These are phyloP conservation scores for Neopestalotiopsis sp. DNA, from an alignment of 2,329 filamentous ascomycete genomes.

Conservation along the genomic window DNA sequence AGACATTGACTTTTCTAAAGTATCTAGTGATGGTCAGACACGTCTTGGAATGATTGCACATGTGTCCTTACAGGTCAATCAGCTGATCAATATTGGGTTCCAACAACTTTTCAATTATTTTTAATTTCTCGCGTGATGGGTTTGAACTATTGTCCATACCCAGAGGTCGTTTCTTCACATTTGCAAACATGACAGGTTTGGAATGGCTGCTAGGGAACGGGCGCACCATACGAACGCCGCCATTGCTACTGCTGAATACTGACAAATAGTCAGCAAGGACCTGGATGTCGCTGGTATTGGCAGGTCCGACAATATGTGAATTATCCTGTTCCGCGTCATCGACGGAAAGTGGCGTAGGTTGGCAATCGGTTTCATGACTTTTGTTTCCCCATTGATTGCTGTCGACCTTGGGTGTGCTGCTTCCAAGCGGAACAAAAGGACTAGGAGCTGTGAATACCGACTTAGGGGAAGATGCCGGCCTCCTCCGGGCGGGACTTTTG, in stretches of 20 bases:
- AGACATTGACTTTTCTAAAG: slow-evolving; percentile 60
- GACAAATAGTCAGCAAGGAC: slow-evolving; percentile 64
- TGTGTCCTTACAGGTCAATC: slow-evolving; percentile 48
- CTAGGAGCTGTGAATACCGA: not conserved
- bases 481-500: slow-evolving; percentile 26
- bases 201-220: slow-evolving; percentile 24
- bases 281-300: slow-evolving; percentile 63
- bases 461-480: slow-evolving; percentile 12
- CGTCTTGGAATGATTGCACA: slow-evolving; percentile 8
- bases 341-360: slow-evolving; percentile 23
- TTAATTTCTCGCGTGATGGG: slow-evolving; percentile 51
- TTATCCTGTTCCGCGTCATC: slow-evolving; percentile 44
- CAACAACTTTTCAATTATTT: slow-evolving; percentile 63
- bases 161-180: slow-evolving; percentile 50
- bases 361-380: slow-evolving; percentile 27
- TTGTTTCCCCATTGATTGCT: slow-evolving; percentile 25
- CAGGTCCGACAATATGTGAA: slow-evolving; percentile 63
- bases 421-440: not conserved
- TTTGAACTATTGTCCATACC: slow-evolving; percentile 44
- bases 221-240: slow-evolving; percentile 32
- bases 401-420: not conserved
- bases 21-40: slow-evolving; percentile 45
- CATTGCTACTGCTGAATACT: slow-evolving; percentile 31
- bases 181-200: slow-evolving; percentile 50
- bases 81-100: slow-evolving; percentile 58